A percentile compares a stretch with the other conserved stretches of the same genome.
Evolutionary conservation across 1,284 basidiomycete genomes (phyloP).

Genomic region (Malassezia sp.): DNA sequence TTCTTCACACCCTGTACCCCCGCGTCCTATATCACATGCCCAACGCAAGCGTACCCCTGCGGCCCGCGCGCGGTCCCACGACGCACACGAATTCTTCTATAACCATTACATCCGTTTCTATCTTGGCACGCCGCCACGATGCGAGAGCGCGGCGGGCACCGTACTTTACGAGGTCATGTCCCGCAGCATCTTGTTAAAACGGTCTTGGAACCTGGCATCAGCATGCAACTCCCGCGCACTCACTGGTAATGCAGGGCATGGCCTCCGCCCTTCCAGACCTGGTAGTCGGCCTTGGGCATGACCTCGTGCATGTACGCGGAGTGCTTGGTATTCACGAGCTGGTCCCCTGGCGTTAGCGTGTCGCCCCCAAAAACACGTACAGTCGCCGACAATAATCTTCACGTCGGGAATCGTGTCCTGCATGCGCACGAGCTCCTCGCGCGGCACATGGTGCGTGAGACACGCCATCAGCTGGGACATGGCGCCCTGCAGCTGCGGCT

Average conservation of each 20-base stretch:
- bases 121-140: no score
- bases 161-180: background rate
- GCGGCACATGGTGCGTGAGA: conserved; percentile 58
- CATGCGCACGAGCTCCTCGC: conserved; percentile 54
- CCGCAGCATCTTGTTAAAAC: conserved; percentile 23
- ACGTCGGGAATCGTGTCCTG: conserved; percentile 55
- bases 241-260: conserved; percentile 60
- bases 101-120: no score
- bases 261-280: conserved; percentile 58
- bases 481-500: conserved; percentile 57
- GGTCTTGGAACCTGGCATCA: no score
- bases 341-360: conserved; percentile 55
- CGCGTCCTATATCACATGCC: no score
- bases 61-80: no score
- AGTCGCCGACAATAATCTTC: conserved; percentile 61
- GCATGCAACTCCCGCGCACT: no score
- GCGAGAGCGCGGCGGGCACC: no score
- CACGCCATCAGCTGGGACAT: conserved; percentile 66
- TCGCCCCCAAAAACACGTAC: background rate
- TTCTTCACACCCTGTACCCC: no score
- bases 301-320: conserved; percentile 55
- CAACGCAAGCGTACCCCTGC: no score
- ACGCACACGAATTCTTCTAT: no score
- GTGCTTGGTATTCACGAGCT: conserved; percentile 56
- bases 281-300: conserved; percentile 61